These are phyloP conservation scores for Komagataella mondaviorum DNA, from an alignment of 805 yeast species.

Conservation along the genomic window DNA sequence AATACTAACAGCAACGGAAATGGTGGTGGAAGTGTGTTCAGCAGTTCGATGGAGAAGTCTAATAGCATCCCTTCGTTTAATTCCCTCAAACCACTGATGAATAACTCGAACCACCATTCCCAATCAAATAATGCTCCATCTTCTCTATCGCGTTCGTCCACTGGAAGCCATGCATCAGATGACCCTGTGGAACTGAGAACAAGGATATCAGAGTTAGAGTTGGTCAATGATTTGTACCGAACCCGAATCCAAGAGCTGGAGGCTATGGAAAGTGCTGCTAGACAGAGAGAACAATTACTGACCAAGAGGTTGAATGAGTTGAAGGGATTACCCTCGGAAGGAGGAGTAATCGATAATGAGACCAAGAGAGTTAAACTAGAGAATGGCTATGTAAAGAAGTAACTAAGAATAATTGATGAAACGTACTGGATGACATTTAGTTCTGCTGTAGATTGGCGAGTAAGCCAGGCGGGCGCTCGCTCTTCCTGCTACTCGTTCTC, in stretches of 20 bases:
- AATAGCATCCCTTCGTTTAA: slow-evolving; percentile 16
- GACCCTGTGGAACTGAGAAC: slow-evolving; percentile 36
- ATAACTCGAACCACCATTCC: slow-evolving; percentile 5
- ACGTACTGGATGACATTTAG: neutral
- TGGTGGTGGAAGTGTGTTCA: slow-evolving; percentile 2
- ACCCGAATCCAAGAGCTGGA: slow-evolving; percentile 78
- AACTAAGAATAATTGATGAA: neutral
- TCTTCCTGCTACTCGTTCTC: neutral
- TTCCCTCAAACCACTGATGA: slow-evolving; percentile 5
- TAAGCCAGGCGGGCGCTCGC: neutral
- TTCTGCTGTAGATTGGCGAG: neutral
- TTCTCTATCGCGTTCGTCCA: neutral
- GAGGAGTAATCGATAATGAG: neutral
- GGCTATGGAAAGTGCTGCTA: slow-evolving; percentile 43
- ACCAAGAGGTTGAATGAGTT: slow-evolving; percentile 34
- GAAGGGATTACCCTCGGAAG: slow-evolving; percentile 4
- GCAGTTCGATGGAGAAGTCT: slow-evolving; percentile 5
- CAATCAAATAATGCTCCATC: slow-evolving; percentile 1
- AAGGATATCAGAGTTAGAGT: slow-evolving; percentile 74
- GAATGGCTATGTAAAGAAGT: neutral
- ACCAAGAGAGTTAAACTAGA: neutral
- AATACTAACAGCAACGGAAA: neutral
- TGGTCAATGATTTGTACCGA: slow-evolving; percentile 80
- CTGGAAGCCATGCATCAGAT: slow-evolving; percentile 1
- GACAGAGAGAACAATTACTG: slow-evolving; percentile 33